Percentiles rank a stretch among this genome's conserved stretches.
Evolutionary conservation across 768 basidiomycete species (phyloP).

Genomic region (Cubamyces lactineus): DNA sequence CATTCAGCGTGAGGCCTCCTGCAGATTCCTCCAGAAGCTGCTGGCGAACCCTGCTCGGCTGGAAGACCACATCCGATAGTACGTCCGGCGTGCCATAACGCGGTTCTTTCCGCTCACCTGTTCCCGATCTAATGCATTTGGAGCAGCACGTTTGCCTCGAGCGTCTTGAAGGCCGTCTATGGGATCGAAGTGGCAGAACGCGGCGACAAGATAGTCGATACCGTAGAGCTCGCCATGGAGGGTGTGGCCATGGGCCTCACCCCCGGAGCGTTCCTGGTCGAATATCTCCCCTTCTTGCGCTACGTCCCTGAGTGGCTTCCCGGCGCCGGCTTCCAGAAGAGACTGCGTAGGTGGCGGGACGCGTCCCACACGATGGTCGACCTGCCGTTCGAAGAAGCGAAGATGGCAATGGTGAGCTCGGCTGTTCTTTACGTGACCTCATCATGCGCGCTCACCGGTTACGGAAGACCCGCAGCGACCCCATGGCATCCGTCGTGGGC

Average conservation of each 20-base stretch:
- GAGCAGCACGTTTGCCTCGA: conserved; percentile 19
- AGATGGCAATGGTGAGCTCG: conserved; percentile 16
- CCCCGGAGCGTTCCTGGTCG: conserved; percentile 21
- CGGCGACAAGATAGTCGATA: conserved; percentile 15
- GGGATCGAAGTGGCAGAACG: conserved; percentile 20
- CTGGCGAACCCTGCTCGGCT: conserved; percentile 41
- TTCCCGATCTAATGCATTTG: neutral
- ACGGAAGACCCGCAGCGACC: neutral
- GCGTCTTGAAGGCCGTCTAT: conserved; percentile 24
- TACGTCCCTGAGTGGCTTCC: conserved; percentile 32
- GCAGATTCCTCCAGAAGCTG: conserved; percentile 36
- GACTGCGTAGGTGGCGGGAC: conserved; percentile 7
- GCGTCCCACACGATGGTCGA: conserved; percentile 18
- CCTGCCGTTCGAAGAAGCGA: conserved; percentile 21
- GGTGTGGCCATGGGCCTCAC: conserved; percentile 14
- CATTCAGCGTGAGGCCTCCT: conserved; percentile 33
- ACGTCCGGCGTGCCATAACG: conserved; percentile 22
- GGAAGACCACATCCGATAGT: conserved; percentile 41
- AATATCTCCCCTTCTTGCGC: conserved; percentile 25
- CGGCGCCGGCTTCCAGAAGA: conserved; percentile 30
- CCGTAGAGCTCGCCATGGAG: conserved; percentile 14
- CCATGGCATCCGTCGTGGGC: conserved; percentile 2
- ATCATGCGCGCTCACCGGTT: neutral
- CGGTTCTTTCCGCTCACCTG: neutral
- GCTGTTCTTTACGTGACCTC: neutral